These are phyloP conservation scores for Lagenidium sp. DNA, from an alignment of 352 stramenopile genomes.

Conservation along the genomic window DNA sequence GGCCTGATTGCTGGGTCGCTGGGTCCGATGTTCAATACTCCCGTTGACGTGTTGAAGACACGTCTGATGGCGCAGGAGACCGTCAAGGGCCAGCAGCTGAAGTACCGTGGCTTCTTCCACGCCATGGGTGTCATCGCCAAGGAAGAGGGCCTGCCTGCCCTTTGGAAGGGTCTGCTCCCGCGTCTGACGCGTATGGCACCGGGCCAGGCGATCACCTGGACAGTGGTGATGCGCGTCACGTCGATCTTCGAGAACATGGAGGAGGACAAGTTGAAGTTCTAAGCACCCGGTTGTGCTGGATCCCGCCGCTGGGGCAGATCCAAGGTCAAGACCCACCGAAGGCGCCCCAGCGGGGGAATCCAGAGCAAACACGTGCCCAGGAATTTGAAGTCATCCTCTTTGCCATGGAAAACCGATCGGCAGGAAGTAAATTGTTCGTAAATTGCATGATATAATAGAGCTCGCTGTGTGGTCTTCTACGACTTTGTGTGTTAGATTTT, in stretches of 20 bases:
- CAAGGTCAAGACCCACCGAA: too few species aligned
- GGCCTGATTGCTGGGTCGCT: constrained; percentile 84
- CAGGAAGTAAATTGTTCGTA: too few species aligned
- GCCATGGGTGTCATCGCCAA: constrained; percentile 89
- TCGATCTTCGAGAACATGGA: constrained; percentile 81
- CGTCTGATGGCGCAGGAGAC: constrained; percentile 89
- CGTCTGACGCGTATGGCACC: constrained; percentile 94
- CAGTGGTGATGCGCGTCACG: constrained; percentile 83
- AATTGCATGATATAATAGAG: too few species aligned
- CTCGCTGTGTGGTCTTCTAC: too few species aligned
- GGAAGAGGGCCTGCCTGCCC: constrained; percentile 90
- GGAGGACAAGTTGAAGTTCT: constrained; percentile 66
- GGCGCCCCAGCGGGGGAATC: not conserved
- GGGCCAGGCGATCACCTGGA: constrained; percentile 96
- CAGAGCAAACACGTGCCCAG: too few species aligned
- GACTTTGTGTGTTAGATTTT: too few species aligned
- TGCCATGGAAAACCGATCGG: too few species aligned
- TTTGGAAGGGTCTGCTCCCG: constrained; percentile 97
- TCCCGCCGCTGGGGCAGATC: too few species aligned
- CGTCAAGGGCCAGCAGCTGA: constrained; percentile 81
- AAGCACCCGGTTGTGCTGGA: constrained; percentile 8
- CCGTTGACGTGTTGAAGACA: constrained; percentile 95
- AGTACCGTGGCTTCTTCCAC: constrained; percentile 94
- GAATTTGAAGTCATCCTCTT: too few species aligned
- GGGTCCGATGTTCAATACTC: constrained; percentile 83